A percentile compares a stretch with the other conserved stretches of the same genome.
Evolutionary conservation across 768 basidiomycete species (phyloP).

Genomic region (Naganishia vishniacii): DNA sequence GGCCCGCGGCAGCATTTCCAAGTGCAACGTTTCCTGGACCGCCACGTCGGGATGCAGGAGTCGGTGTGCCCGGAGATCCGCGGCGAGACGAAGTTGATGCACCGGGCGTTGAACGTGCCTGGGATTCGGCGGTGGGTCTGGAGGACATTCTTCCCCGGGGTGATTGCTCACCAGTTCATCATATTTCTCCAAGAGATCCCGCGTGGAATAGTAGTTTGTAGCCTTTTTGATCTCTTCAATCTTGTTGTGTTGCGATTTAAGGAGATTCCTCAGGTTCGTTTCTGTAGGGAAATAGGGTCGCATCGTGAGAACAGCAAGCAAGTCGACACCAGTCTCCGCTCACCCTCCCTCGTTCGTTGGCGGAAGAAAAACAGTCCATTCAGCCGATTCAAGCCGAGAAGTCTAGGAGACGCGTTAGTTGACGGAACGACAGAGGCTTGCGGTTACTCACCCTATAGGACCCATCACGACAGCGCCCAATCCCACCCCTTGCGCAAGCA

Average conservation of each 20-base stretch:
- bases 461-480: conserved; percentile 33
- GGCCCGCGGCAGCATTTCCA: background rate
- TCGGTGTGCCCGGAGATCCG: conserved; percentile 11
- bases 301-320: background rate
- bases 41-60: conserved; percentile 10
- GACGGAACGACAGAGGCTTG: background rate
- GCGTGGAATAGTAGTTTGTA: conserved; percentile 90
- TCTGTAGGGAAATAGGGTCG: conserved; percentile 54
- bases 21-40: too few relatives aligned
- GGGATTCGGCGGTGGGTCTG: too few relatives aligned
- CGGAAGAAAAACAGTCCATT: conserved; percentile 38
- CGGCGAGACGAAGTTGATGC: conserved; percentile 2
- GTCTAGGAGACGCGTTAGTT: background rate
- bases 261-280: conserved; percentile 65
- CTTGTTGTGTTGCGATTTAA: conserved; percentile 73
- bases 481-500: conserved; percentile 34
- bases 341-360: conserved; percentile 42
- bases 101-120: too few relatives aligned
- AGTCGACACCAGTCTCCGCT: too few relatives aligned
- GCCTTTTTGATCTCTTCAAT: conserved; percentile 96
- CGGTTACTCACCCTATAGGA: conserved; percentile 42
- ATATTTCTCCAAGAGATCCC: conserved; percentile 81
- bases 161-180: conserved; percentile 60
- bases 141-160: too few relatives aligned
- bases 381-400: conserved; percentile 31